phyloP scores from a whole-genome alignment of 192 early-diverging fungal species.

The Coemansia sp. region DNA sequence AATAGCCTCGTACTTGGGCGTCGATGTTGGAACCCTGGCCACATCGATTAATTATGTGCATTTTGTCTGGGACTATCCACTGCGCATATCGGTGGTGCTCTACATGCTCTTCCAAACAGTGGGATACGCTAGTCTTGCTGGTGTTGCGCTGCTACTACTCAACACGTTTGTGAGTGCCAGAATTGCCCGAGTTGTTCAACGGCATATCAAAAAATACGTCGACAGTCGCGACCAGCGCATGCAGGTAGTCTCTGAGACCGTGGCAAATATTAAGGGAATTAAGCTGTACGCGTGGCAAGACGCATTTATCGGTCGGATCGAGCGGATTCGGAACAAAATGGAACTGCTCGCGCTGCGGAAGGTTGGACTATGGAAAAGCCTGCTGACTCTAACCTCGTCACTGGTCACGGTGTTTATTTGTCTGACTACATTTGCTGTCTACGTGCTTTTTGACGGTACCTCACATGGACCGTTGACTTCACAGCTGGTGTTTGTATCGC shows the following conservation, averaged over 20 bases:
- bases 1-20: conserved; percentile 67
- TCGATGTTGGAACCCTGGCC: conserved; percentile 51
- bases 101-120: conserved; percentile 25
- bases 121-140: conserved; percentile 21
- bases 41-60: conserved; percentile 28
- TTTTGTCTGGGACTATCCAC: conserved; percentile 50
- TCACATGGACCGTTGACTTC: conserved; percentile 57
- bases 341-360: conserved; percentile 78
- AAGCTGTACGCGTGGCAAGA: conserved; percentile 68
- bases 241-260: conserved; percentile 56
- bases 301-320: conserved; percentile 55
- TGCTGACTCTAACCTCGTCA: conserved; percentile 76
- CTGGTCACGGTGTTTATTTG: conserved; percentile 86
- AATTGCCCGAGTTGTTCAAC: conserved; percentile 49
- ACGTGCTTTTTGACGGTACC: conserved; percentile 60
- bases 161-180: conserved; percentile 47
- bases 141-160: conserved; percentile 15
- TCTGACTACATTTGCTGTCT: conserved; percentile 78
- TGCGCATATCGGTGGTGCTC: conserved; percentile 16
- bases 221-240: conserved; percentile 55
- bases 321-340: conserved; percentile 63
- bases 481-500: conserved; percentile 78
- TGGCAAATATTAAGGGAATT: conserved; percentile 58
- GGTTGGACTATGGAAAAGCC: conserved; percentile 67
- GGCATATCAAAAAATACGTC: conserved; percentile 41